These are phyloP conservation scores for Coemansia sp. DNA, from an alignment of 192 early-diverging fungal species.

Conservation along the genomic window DNA sequence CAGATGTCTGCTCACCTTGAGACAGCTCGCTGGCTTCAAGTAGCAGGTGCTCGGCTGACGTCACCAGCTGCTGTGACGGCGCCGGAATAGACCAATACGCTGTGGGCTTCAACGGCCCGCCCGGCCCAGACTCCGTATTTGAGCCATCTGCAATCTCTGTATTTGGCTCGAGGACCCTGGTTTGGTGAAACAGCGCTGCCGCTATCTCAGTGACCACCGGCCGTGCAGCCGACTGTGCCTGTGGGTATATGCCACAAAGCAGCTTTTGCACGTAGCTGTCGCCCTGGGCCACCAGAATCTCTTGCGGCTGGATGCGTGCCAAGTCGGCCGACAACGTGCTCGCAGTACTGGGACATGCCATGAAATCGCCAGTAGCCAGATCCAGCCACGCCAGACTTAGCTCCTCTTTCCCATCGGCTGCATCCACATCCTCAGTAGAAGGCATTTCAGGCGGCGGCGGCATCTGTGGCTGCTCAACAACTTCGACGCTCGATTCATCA, in stretches of 20 bases:
- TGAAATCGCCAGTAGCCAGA: constrained; percentile 87
- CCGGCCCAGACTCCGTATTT: neutral
- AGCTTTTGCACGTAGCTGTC: constrained; percentile 6
- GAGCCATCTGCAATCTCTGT: too few relatives aligned
- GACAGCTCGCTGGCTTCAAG: constrained; percentile 42
- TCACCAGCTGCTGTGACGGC: constrained; percentile 16
- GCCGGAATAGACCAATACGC: constrained; percentile 18
- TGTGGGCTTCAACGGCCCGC: neutral
- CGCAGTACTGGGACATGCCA: constrained; percentile 58
- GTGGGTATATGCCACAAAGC: constrained; percentile 10
- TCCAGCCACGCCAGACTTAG: constrained; percentile 88
- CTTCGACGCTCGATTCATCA: constrained; percentile 18
- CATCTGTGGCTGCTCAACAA: constrained; percentile 14
- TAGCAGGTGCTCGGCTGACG: constrained; percentile 28
- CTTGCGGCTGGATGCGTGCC: constrained; percentile 79
- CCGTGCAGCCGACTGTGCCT: constrained; percentile 4
- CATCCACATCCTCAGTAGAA: neutral
- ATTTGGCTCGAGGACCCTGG: neutral
- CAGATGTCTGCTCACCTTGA: constrained; percentile 30
- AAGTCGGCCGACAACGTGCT: constrained; percentile 64
- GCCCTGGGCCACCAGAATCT: constrained; percentile 65
- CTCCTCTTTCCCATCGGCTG: neutral
- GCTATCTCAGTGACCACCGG: constrained; percentile 17
- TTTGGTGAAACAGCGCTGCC: constrained; percentile 9
- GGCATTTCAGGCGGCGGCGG: constrained; percentile 7